phyloP scores from a whole-genome alignment of 2,329 filamentous ascomycete genomes.

The Microcyclospora tardicrescens region DNA sequence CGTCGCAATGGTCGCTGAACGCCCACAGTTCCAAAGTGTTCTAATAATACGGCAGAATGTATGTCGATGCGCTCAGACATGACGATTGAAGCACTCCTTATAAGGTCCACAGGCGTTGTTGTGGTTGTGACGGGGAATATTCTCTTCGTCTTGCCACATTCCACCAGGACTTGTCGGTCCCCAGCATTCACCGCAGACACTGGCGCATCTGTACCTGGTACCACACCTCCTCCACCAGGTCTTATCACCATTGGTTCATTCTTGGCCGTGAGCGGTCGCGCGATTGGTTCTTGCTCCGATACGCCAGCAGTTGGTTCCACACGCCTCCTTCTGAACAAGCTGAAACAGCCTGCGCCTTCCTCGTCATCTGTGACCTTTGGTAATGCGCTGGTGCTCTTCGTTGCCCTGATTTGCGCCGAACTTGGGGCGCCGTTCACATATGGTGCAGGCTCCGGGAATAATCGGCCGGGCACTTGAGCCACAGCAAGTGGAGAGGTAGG shows the following conservation, averaged over 20 bases:
- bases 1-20: slow-evolving; percentile 70
- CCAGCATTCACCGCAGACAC: slow-evolving; percentile 68
- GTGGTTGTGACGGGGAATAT: slow-evolving; percentile 59
- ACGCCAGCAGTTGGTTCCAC: slow-evolving; percentile 6
- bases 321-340: slow-evolving; percentile 23
- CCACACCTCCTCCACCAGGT: slow-evolving; percentile 33
- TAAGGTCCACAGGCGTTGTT: slow-evolving; percentile 62
- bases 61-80: slow-evolving; percentile 53
- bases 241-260: slow-evolving; percentile 24
- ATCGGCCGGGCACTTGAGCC: slow-evolving; percentile 9
- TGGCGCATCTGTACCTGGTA: slow-evolving; percentile 58
- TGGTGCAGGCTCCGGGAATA: slow-evolving; percentile 16
- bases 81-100: slow-evolving; percentile 51
- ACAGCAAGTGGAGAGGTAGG: not conserved
- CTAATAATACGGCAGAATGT: slow-evolving; percentile 56
- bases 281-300: slow-evolving; percentile 7
- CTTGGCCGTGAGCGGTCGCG: slow-evolving; percentile 11
- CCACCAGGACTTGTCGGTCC: slow-evolving; percentile 62
- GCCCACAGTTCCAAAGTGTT: slow-evolving; percentile 62
- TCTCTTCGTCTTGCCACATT: slow-evolving; percentile 56
- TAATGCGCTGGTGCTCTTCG: slow-evolving; percentile 15
- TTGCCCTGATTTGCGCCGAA: slow-evolving; percentile 21
- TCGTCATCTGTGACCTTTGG: slow-evolving; percentile 9
- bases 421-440: slow-evolving; percentile 15
- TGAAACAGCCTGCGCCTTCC: slow-evolving; percentile 18